phyloP scores from a whole-genome alignment of 1,284 basidiomycete species.

The Bjerkandera adusta region DNA sequence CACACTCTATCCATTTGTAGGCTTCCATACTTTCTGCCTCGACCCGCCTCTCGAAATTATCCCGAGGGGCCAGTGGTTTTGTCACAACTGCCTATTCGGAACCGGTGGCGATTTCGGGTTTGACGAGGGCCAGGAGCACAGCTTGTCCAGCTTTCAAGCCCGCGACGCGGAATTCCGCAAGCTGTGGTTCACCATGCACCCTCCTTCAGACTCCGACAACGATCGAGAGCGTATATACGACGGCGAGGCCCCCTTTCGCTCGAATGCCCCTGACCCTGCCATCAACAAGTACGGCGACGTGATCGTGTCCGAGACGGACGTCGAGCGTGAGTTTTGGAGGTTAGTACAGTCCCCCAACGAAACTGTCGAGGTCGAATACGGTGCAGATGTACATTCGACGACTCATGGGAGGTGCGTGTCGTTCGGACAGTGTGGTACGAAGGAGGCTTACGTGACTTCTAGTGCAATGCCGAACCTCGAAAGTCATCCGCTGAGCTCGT shows the following conservation, averaged over 20 bases:
- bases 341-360: slow-evolving; percentile 88
- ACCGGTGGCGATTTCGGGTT: slow-evolving; percentile 99
- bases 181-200: slow-evolving; percentile 85
- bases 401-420: slow-evolving; percentile 86
- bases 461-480: slow-evolving; percentile 96
- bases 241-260: slow-evolving; percentile 1
- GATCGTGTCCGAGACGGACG: slow-evolving; percentile 80
- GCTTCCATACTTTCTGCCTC: slow-evolving; percentile 96
- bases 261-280: slow-evolving; percentile 31
- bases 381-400: slow-evolving; percentile 97
- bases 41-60: slow-evolving; percentile 85
- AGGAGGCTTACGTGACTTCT: slow-evolving; percentile 17
- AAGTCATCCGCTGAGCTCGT: slow-evolving; percentile 84
- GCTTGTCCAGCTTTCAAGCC: slow-evolving; percentile 88
- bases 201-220: slow-evolving; percentile 38
- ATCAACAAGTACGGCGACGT: slow-evolving; percentile 63
- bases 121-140: slow-evolving; percentile 97
- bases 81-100: slow-evolving; percentile 87
- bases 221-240: slow-evolving; percentile 17
- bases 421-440: neutral
- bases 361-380: slow-evolving; percentile 98
- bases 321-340: slow-evolving; percentile 97
- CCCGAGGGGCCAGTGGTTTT: slow-evolving; percentile 96
- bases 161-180: slow-evolving; percentile 88
- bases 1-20: slow-evolving; percentile 37